Evolutionary conservation across 805 yeast genomes (phyloP).

Genomic region (Zygosaccharomyces siamensis): DNA sequence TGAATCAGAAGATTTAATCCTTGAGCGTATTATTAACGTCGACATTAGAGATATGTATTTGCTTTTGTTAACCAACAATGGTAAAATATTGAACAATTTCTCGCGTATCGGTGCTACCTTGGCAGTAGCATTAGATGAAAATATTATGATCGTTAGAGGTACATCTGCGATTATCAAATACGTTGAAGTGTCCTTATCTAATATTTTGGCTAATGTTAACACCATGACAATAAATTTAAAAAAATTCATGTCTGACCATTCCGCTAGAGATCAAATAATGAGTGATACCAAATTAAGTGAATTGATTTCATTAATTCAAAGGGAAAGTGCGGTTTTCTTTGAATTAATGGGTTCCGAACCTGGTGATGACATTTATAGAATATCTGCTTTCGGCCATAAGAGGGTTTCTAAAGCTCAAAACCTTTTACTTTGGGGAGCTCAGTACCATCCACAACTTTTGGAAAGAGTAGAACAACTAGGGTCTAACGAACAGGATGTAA

Average conservation of each 20-base stretch:
- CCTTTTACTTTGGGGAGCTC: conserved; percentile 25
- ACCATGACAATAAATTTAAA: conserved; percentile 16
- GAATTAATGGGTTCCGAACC: conserved; percentile 11
- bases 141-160: conserved; percentile 25
- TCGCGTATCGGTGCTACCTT: conserved; percentile 30
- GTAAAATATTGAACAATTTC: conserved; percentile 32
- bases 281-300: conserved; percentile 9
- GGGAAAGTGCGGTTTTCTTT: conserved; percentile 22
- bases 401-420: conserved; percentile 24
- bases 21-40: conserved; percentile 23
- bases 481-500: conserved; percentile 6
- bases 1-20: conserved; percentile 22
- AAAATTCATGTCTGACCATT: conserved; percentile 18
- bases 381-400: conserved; percentile 31
- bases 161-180: conserved; percentile 25
- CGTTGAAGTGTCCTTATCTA: conserved; percentile 30
- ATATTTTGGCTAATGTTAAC: conserved; percentile 27
- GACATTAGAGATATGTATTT: conserved; percentile 26
- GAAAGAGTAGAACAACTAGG: conserved; percentile 9
- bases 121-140: conserved; percentile 28
- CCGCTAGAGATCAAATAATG: conserved; percentile 9
- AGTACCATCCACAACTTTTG: conserved; percentile 19
- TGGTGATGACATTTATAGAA: conserved; percentile 13
- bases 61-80: conserved; percentile 30
- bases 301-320: conserved; percentile 20